Evolutionary conservation across 2,329 filamentous ascomycete genomes (phyloP).

Genomic region (Trichoderma brevicompactum): DNA sequence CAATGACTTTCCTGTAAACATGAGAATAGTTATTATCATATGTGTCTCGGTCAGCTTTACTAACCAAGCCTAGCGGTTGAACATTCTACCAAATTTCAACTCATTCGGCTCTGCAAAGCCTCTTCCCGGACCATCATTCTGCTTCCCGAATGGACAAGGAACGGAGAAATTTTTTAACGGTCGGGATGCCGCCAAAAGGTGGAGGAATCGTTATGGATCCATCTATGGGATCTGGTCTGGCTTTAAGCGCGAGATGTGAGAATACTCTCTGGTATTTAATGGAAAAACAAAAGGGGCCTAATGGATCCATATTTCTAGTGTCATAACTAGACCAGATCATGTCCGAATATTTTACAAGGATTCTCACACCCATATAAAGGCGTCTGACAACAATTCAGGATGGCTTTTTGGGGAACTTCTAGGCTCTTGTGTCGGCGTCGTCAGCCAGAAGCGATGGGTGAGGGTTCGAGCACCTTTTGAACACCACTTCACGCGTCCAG

Average conservation of each 20-base stretch:
- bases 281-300: no score
- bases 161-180: slow-evolving; percentile 27
- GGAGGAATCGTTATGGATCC: slow-evolving; percentile 7
- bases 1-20: neutral
- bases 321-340: slow-evolving; percentile 23
- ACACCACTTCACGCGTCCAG: slow-evolving; percentile 20
- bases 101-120: neutral
- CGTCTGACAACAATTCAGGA: slow-evolving; percentile 21
- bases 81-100: neutral
- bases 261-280: neutral
- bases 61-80: neutral
- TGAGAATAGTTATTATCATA: neutral
- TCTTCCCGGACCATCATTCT: slow-evolving; percentile 15
- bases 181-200: slow-evolving; percentile 4
- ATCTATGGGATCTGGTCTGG: slow-evolving; percentile 29
- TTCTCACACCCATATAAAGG: slow-evolving; percentile 27
- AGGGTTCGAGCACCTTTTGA: slow-evolving; percentile 24
- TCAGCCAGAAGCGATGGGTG: slow-evolving; percentile 21
- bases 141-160: slow-evolving; percentile 28
- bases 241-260: slow-evolving; percentile 26
- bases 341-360: slow-evolving; percentile 26
- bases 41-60: neutral
- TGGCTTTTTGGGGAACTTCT: slow-evolving; percentile 26
- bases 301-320: neutral
- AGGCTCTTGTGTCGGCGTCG: slow-evolving; percentile 26